Percentiles rank a stretch among this genome's conserved stretches.
Conservation (phyloP, 1,284 basidiomycete genomes). For the Sporisorium reilianum region DNA sequence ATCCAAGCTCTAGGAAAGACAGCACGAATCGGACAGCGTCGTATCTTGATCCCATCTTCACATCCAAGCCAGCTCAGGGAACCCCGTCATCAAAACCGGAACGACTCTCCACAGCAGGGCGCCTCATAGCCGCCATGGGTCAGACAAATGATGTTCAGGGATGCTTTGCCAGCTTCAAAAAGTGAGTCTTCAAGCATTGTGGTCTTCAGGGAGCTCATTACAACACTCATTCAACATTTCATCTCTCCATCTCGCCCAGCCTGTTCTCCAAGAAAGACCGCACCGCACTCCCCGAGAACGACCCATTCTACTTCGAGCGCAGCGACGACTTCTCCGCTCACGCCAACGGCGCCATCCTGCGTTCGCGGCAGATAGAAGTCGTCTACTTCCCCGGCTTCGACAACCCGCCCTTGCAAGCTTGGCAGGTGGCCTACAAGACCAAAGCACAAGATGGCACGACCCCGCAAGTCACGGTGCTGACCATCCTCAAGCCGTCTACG, state of each 20-base stretch:
- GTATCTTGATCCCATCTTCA: background rate
- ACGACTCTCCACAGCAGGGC: background rate
- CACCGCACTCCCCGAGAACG: slow-evolving; percentile 34
- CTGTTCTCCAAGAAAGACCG: slow-evolving; percentile 29
- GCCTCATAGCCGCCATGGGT: slow-evolving; percentile 4
- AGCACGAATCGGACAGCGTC: too few species aligned
- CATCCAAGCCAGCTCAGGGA: too few species aligned
- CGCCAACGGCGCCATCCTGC: slow-evolving; percentile 47
- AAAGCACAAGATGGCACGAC: slow-evolving; percentile 46
- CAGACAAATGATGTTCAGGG: slow-evolving; percentile 25
- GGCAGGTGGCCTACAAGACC: slow-evolving; percentile 57
- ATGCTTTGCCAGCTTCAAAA: slow-evolving; percentile 28
- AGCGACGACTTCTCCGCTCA: slow-evolving; percentile 21
- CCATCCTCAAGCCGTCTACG: slow-evolving; percentile 44
- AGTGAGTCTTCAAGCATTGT: slow-evolving; percentile 2
- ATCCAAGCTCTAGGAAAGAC: background rate
- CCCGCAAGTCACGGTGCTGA: slow-evolving; percentile 46
- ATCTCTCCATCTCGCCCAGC: background rate
- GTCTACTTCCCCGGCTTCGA: slow-evolving; percentile 52
- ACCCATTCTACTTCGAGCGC: slow-evolving; percentile 56
- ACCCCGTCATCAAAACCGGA: background rate
- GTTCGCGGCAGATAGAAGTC: slow-evolving; percentile 45
- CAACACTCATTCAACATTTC: background rate
- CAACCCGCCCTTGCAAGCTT: slow-evolving; percentile 37
- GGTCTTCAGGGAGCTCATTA: background rate